These are phyloP conservation scores for Rhodotorula sp. DNA, from an alignment of 1,284 basidiomycete species.

Conservation along the genomic window DNA sequence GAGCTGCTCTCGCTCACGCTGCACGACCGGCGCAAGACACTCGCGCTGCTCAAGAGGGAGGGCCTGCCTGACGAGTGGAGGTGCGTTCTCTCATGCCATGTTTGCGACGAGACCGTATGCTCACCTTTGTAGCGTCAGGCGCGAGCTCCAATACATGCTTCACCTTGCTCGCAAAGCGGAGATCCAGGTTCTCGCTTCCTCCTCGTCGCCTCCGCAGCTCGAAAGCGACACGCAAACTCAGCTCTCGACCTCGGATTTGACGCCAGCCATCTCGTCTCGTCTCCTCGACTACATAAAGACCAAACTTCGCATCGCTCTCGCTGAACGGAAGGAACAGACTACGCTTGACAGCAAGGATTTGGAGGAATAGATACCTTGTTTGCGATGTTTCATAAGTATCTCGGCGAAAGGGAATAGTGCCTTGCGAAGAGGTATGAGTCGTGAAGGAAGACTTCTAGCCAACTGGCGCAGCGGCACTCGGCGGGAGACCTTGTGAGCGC, in stretches of 20 bases:
- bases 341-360: neutral
- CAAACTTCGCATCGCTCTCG: neutral
- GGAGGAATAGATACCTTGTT: neutral
- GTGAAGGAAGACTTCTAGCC: neutral
- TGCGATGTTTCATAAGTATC: neutral
- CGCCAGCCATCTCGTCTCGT: neutral
- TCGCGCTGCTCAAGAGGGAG: conserved; percentile 60
- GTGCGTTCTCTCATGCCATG: conserved; percentile 52
- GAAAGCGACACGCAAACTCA: neutral
- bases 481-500: conserved; percentile 8
- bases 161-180: conserved; percentile 79
- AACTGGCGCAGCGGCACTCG: neutral
- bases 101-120: neutral
- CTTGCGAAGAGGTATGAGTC: neutral
- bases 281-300: neutral
- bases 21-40: conserved; percentile 72
- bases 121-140: conserved; percentile 54
- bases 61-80: conserved; percentile 66
- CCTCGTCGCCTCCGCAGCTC: neutral
- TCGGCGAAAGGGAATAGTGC: neutral
- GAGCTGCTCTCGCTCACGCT: conserved; percentile 65
- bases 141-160: conserved; percentile 73
- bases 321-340: neutral
- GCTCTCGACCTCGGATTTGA: too few species aligned
- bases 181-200: conserved; percentile 65